phyloP scores from a whole-genome alignment of 2,329 filamentous ascomycete genomes.

The Coccinonectria pachysandricola region DNA sequence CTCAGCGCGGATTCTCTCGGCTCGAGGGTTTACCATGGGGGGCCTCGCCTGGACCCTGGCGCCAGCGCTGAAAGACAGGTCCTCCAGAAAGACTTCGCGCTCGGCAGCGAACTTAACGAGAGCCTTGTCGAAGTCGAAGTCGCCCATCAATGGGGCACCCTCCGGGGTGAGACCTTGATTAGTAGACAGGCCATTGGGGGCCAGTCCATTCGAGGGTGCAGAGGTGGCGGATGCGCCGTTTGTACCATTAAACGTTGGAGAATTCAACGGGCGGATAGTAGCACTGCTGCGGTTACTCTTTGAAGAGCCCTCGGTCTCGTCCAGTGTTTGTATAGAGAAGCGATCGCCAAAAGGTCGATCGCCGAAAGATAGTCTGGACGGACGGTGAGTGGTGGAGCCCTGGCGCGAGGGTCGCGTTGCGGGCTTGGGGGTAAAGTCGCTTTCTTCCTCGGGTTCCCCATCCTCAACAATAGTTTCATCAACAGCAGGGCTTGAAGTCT shows the following conservation, averaged over 20 bases:
- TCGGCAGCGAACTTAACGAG: slow-evolving; percentile 93
- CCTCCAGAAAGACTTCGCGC: slow-evolving; percentile 84
- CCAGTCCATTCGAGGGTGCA: too few relatives aligned
- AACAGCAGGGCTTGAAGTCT: slow-evolving; percentile 25
- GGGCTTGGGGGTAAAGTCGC: slow-evolving; percentile 15
- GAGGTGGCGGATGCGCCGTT: too few relatives aligned
- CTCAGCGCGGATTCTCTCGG: slow-evolving; percentile 71
- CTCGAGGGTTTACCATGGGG: slow-evolving; percentile 65
- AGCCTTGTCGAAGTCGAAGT: slow-evolving; percentile 90
- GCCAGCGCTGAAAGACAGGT: slow-evolving; percentile 80
- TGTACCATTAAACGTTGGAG: slow-evolving; percentile 12
- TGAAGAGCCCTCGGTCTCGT: slow-evolving; percentile 48
- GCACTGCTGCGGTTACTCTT: slow-evolving; percentile 56
- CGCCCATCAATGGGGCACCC: too few relatives aligned
- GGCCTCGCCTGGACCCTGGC: slow-evolving; percentile 61
- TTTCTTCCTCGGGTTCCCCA: slow-evolving; percentile 42
- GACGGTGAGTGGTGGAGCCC: slow-evolving; percentile 47
- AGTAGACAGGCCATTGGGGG: slow-evolving; percentile 22
- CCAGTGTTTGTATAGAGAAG: slow-evolving; percentile 44
- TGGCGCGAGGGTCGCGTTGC: slow-evolving; percentile 47
- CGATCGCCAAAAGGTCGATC: slow-evolving; percentile 39
- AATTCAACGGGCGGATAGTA: slow-evolving; percentile 43
- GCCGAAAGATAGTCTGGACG: slow-evolving; percentile 47
- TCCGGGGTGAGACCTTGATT: too few relatives aligned
- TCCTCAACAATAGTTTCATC: slow-evolving; percentile 54